Percentiles rank a stretch among this genome's conserved stretches.
Evolutionary conservation across 2,329 filamentous ascomycete genomes (phyloP).

Genomic region (Paraconiothyrium brasiliense): DNA sequence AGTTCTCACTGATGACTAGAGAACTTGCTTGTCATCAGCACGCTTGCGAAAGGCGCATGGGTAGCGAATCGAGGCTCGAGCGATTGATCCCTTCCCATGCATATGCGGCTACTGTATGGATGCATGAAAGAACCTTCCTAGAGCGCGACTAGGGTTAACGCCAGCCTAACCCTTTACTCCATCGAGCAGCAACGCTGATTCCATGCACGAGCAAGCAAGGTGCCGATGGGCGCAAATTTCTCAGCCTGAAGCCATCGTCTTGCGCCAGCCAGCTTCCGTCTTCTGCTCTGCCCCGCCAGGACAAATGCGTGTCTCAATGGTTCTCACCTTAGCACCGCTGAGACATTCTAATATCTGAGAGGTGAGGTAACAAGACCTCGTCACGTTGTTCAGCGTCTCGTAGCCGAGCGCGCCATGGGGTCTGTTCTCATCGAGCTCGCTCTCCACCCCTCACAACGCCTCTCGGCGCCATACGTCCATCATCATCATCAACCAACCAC

Average conservation of each 20-base stretch:
- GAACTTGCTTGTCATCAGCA: slow-evolving; percentile 6
- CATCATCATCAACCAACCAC: slow-evolving; percentile 23
- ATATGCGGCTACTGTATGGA: slow-evolving; percentile 50
- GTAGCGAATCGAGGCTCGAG: slow-evolving; percentile 13
- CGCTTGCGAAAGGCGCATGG: slow-evolving; percentile 4
- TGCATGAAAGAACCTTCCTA: slow-evolving; percentile 43
- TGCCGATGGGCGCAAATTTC: slow-evolving; percentile 11
- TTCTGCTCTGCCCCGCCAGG: neutral
- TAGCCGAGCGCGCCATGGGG: neutral
- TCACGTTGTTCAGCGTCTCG: neutral
- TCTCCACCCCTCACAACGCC: slow-evolving; percentile 14
- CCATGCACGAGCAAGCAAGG: slow-evolving; percentile 16
- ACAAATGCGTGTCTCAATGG: neutral
- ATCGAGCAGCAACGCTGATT: slow-evolving; percentile 23
- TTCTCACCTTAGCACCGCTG: neutral
- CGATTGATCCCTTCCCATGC: slow-evolving; percentile 39
- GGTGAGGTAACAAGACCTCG: neutral
- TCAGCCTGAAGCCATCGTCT: slow-evolving; percentile 13
- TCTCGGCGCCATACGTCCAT: slow-evolving; percentile 16
- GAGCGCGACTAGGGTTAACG: slow-evolving; percentile 35
- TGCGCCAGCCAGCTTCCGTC: slow-evolving; percentile 3
- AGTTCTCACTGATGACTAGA: slow-evolving; percentile 3
- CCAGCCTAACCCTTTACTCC: slow-evolving; percentile 16
- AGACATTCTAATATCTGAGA: neutral
- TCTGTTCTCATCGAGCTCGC: neutral